Base-by-base conservation (phyloP, 257 asterid species). In the Thymus quinquecostatus region DNA sequence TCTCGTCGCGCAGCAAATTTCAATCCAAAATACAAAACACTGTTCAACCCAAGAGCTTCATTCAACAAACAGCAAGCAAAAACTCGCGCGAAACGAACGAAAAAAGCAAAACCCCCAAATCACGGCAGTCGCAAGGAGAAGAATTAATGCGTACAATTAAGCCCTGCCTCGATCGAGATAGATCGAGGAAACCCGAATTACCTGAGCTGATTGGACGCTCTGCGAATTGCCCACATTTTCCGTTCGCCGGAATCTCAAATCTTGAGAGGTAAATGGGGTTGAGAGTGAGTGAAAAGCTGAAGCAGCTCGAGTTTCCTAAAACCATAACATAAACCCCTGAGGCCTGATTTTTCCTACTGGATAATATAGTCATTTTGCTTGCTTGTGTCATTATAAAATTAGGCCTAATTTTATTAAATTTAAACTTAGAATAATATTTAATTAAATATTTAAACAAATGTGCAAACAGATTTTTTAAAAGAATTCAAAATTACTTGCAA, bases 211-310 rank as follows among this genome's bases (percentile, higher is more conserved):
- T 63, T 54, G 69, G 86, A 82, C 30, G 85, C 84, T 79, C 90
- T 82, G 55, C 92, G 95, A 70, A 85, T 69, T 41, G 95, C 82
- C 88, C 84, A 87, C 97, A 91, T 91, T 66, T 48, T 59, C 21
- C 63, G 40, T 12, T 36, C 28, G 11, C 27, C 55, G 21, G 33
- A 50, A 4, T 5, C 33, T 10, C 60, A 28, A 29, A 36, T 8
- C 38, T 41, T 58, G 34, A 55, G 11, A 27, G 60, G 64, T 5
- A 49, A 72, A 72, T 76, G 45, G 70, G 38, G 48, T n/a, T 21
- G 21, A 21, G 21, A 21, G 21, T 2, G 40, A 47, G 55, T n/a
- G 21, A 21, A 21, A 21, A 21, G 21, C 21, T 7, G 66, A 63
- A 45, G 10, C 57, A 21, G 65, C 34, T 34, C 13, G 36, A 14